Evolutionary conservation across 305 asterid species (phyloP).

Genomic region (Fraxinus nigra): DNA sequence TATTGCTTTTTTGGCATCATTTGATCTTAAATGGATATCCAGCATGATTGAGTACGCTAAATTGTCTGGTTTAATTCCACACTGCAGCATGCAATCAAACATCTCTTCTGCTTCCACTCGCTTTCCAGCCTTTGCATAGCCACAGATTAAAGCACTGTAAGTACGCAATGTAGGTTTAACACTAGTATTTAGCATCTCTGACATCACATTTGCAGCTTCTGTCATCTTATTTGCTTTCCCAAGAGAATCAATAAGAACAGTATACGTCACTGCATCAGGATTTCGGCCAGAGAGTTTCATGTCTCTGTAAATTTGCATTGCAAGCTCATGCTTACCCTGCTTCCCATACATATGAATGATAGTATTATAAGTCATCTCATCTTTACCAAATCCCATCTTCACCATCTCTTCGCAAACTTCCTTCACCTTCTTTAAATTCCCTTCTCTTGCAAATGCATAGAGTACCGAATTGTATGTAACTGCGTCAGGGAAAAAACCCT

Average conservation of each 20-base stretch:
- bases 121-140: slow-evolving; percentile 81
- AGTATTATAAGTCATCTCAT: slow-evolving; percentile 93
- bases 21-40: slow-evolving; percentile 75
- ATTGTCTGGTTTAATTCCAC: slow-evolving; percentile 83
- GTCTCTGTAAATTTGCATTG: slow-evolving; percentile 61
- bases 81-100: slow-evolving; percentile 68
- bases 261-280: slow-evolving; percentile 92
- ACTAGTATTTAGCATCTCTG: slow-evolving; percentile 77
- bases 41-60: slow-evolving; percentile 80
- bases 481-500: slow-evolving; percentile 78
- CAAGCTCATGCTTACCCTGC: slow-evolving; percentile 65
- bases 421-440: slow-evolving; percentile 69
- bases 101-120: slow-evolving; percentile 65
- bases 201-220: slow-evolving; percentile 83
- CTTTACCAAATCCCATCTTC: slow-evolving; percentile 73
- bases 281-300: slow-evolving; percentile 68
- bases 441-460: slow-evolving; percentile 83
- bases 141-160: slow-evolving; percentile 90
- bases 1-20: slow-evolving; percentile 53
- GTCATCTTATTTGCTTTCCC: slow-evolving; percentile 77
- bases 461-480: slow-evolving; percentile 89
- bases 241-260: slow-evolving; percentile 78
- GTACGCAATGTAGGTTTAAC: slow-evolving; percentile 74
- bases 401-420: slow-evolving; percentile 73
- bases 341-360: slow-evolving; percentile 81